Base-by-base conservation (phyloP, 2,329 filamentous ascomycete species). In the Chrysosporium keratinophilum region DNA sequence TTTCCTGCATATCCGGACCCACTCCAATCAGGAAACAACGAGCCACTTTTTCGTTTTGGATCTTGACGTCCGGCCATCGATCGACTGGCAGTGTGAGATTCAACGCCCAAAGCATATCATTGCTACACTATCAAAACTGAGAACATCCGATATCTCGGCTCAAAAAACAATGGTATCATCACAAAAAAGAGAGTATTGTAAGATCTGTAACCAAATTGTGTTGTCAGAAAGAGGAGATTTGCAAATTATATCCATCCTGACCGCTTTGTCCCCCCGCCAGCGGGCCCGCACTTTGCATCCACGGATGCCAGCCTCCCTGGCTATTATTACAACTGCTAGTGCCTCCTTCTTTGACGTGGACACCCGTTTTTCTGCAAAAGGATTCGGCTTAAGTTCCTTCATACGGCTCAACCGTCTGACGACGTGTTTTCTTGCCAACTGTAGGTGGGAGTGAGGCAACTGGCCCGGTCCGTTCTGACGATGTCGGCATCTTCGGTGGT, bases 361-460 rank as follows among this genome's bases (percentile, higher is more conserved):
- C 43, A 53, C 33, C 14, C 12, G 28, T 34, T 11, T 20, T n/a
- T 37, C 34, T 23, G 17, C 31, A 17, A 17, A 51, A 19, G 33
- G 9, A 33, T 10, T 15, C 10, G 5, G 39, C 6, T 48, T 54
- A 54, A 19, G 45, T 49, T 28, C 51, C 51, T 37, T 54, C 51
- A 43, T 54, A 42, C 35, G 51, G 43, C 31, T 49, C 51, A 17
- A 49, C 45, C n/a, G 40, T 50, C 52, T 54, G 50, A 31, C 40
- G 52, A 50, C 52, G 52, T 54, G 52, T 40, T 35, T 50, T 45
- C 12, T 40, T 50, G 41, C 15, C 15, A 23, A 41, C 17, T 40
- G 52, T 20, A 40, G 52, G 15, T 14, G 9, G 51, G 17, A 35
- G 37, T 17, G 35, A 31, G 17, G 23, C 15, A 42, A n/a, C 31